Evolutionary conservation across 768 basidiomycete species (phyloP).

Genomic region (Mycena polygramma): DNA sequence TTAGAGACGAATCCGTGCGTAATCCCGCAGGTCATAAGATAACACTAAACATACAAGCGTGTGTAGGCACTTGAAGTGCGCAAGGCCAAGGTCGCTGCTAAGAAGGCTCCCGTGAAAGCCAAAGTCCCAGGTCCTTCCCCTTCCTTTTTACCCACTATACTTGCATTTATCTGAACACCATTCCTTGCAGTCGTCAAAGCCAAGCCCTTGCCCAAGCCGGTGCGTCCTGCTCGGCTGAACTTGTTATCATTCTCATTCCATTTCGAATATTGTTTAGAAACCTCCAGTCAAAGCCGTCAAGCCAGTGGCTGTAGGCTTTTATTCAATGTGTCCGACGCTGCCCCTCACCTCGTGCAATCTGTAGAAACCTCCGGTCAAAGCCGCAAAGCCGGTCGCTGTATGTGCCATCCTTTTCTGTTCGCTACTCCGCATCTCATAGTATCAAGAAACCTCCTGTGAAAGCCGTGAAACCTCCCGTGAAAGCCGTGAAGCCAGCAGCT

Average conservation of each 20-base stretch:
- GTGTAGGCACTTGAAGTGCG: conserved; percentile 13
- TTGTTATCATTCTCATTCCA: background rate
- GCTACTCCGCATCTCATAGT: too few relatives aligned
- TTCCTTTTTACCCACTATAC: background rate
- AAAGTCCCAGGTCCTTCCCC: conserved; percentile 14
- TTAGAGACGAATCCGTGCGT: background rate
- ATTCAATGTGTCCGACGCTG: too few relatives aligned
- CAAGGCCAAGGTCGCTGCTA: conserved; percentile 3
- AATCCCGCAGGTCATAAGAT: background rate
- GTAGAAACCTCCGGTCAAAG: too few relatives aligned
- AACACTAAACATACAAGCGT: background rate
- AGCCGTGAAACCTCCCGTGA: too few relatives aligned
- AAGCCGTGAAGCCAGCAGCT: too few relatives aligned
- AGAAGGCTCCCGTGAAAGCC: conserved; percentile 10
- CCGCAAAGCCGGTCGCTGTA: too few relatives aligned
- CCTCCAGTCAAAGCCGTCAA: background rate
- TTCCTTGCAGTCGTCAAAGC: conserved; percentile 2
- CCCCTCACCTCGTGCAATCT: too few relatives aligned
- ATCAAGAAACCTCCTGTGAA: too few relatives aligned
- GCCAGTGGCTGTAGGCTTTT: too few relatives aligned
- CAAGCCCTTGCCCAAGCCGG: conserved; percentile 7
- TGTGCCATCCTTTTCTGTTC: too few relatives aligned
- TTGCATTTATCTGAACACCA: background rate
- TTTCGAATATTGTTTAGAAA: background rate
- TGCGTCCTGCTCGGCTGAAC: background rate